phyloP scores from a whole-genome alignment of 2,329 filamentous ascomycete species.

The Aureobasidium uvarum region DNA sequence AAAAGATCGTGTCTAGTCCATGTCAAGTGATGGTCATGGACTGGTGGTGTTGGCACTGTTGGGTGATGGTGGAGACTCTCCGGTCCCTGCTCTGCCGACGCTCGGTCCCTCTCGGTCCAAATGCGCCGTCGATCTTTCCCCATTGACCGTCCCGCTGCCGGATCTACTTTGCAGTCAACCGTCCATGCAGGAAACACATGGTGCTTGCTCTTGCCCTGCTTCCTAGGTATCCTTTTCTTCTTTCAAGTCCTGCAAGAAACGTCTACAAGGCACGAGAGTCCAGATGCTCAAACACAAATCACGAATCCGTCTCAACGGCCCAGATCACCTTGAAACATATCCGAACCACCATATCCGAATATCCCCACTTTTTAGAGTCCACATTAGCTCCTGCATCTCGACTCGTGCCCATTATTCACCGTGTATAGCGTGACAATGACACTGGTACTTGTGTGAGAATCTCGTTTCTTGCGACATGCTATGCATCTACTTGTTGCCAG shows the following conservation, averaged over 20 bases:
- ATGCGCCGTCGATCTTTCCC: slow-evolving; percentile 17
- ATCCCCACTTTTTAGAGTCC: slow-evolving; percentile 6
- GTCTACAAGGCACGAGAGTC: background rate
- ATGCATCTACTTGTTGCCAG: background rate
- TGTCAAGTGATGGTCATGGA: background rate
- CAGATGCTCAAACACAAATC: background rate
- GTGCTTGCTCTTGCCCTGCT: background rate
- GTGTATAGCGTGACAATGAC: background rate
- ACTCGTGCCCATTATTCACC: background rate
- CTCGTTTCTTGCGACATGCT: background rate
- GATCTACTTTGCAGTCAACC: slow-evolving; percentile 19
- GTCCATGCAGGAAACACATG: background rate
- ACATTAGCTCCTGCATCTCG: background rate
- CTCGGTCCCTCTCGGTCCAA: background rate
- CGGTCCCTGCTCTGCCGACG: background rate
- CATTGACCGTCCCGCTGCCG: background rate
- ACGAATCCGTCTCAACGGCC: background rate
- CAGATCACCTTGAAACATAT: slow-evolving; percentile 2
- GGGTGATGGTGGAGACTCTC: background rate
- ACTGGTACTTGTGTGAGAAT: background rate
- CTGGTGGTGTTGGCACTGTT: no score
- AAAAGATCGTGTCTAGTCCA: background rate
- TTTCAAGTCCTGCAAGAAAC: background rate
- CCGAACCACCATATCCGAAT: background rate
- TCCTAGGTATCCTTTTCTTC: background rate